A percentile compares a stretch with the other conserved stretches of the same genome.
phyloP scores from a whole-genome alignment of 1,284 basidiomycete species.

The Pseudozyma pruni region DNA sequence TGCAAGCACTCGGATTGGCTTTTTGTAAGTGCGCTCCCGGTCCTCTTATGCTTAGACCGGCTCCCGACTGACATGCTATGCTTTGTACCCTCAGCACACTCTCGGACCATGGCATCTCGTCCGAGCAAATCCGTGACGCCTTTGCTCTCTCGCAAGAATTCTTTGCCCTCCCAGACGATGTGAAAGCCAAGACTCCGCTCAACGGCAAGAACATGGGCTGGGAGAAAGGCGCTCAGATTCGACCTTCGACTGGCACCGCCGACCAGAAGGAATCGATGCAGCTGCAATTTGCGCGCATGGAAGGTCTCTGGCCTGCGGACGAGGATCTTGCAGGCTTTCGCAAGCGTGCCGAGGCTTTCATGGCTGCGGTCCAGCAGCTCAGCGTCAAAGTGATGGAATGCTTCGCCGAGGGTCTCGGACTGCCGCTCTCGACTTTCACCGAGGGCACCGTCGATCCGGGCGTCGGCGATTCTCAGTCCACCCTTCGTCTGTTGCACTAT shows the following conservation, averaged over 20 bases:
- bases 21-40: conserved; percentile 44
- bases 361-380: conserved; percentile 71
- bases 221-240: conserved; percentile 69
- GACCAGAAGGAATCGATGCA: conserved; percentile 70
- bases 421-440: conserved; percentile 69
- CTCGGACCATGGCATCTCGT: conserved; percentile 69
- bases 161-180: conserved; percentile 72
- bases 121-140: conserved; percentile 72
- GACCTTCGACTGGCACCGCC: conserved; percentile 69
- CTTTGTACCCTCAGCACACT: conserved; percentile 51
- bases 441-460: conserved; percentile 50
- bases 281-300: conserved; percentile 69
- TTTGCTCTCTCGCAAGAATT: conserved; percentile 73
- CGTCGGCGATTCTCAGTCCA: conserved; percentile 71
- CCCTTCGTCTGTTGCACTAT: conserved; percentile 74
- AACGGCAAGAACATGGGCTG: conserved; percentile 71
- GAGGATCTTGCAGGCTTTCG: conserved; percentile 73
- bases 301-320: conserved; percentile 74
- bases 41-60: conserved; percentile 10
- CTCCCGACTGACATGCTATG: neutral
- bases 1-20: conserved; percentile 53
- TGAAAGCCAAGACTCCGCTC: conserved; percentile 73
- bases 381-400: conserved; percentile 71
- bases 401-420: conserved; percentile 71
- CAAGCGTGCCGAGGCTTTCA: conserved; percentile 72